Conservation (phyloP, 2,329 filamentous ascomycete genomes). For the Neobulgaria alba region DNA sequence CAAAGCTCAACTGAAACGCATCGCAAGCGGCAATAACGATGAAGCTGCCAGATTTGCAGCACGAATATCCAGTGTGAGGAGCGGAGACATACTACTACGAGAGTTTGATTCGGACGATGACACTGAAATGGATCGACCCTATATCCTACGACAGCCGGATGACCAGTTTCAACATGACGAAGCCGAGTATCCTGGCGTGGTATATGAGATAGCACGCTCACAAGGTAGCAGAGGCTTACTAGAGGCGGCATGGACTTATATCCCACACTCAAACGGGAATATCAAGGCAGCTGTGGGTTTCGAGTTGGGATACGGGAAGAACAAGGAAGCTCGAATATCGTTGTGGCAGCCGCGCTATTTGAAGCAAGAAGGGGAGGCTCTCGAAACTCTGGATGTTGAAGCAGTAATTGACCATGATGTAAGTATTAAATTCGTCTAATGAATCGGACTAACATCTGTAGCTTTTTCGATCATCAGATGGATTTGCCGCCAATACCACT, state of each 20-base stretch:
- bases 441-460: constrained; percentile 6
- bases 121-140: constrained; percentile 6
- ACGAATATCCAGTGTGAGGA: constrained; percentile 10
- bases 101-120: constrained; percentile 11
- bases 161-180: constrained; percentile 10
- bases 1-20: constrained; percentile 16
- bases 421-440: constrained; percentile 6
- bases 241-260: constrained; percentile 11
- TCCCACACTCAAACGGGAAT: constrained; percentile 13
- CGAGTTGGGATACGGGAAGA: constrained; percentile 11
- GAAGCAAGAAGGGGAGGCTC: constrained; percentile 6
- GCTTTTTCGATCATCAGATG: constrained; percentile 9
- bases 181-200: constrained; percentile 9
- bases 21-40: constrained; percentile 14
- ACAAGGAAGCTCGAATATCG: constrained; percentile 12
- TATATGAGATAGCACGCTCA: constrained; percentile 12
- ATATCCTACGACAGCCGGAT: constrained; percentile 8
- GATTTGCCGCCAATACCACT: constrained; percentile 7
- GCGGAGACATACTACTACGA: constrained; percentile 11
- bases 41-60: constrained; percentile 13
- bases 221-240: constrained; percentile 6
- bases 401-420: constrained; percentile 10
- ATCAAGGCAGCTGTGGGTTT: constrained; percentile 12
- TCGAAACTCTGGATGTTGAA: constrained; percentile 10
- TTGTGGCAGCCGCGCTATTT: constrained; percentile 11